Percentiles rank a stretch among this genome's conserved stretches.
Conservation (phyloP, 495 filamentous ascomycete species). For the Aspergillus panamensis region DNA sequence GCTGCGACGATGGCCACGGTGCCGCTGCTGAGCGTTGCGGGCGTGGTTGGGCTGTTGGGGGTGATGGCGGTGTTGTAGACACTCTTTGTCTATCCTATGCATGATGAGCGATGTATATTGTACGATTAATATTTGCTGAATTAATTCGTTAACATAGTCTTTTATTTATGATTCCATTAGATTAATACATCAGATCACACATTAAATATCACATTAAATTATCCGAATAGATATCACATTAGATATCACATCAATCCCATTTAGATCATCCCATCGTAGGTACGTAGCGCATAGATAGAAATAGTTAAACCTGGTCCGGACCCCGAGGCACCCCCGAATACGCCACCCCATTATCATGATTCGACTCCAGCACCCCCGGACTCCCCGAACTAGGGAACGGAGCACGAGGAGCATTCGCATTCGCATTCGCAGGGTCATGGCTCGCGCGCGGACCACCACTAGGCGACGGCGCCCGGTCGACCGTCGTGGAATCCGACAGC, state of each 20-base stretch:
- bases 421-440: not conserved
- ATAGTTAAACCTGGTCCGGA: not conserved
- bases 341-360: not conserved
- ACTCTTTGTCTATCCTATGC: not conserved
- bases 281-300: not conserved
- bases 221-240: not conserved
- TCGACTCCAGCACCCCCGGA: not conserved
- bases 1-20: conserved; percentile 20
- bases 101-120: not conserved
- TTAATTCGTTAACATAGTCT: no score
- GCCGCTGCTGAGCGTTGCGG: conserved; percentile 25
- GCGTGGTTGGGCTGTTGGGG: conserved; percentile 35
- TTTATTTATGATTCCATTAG: not conserved
- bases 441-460: not conserved
- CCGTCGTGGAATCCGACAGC: conserved; percentile 19
- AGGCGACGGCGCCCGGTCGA: conserved; percentile 17
- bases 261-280: no score
- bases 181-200: no score
- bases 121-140: no score
- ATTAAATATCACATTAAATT: not conserved
- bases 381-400: not conserved
- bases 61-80: conserved; percentile 39
- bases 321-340: no score
- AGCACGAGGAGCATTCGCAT: not conserved
- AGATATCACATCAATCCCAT: not conserved